Conservation (phyloP, 192 early-diverging fungal genomes). For the Coemansia sp. region DNA sequence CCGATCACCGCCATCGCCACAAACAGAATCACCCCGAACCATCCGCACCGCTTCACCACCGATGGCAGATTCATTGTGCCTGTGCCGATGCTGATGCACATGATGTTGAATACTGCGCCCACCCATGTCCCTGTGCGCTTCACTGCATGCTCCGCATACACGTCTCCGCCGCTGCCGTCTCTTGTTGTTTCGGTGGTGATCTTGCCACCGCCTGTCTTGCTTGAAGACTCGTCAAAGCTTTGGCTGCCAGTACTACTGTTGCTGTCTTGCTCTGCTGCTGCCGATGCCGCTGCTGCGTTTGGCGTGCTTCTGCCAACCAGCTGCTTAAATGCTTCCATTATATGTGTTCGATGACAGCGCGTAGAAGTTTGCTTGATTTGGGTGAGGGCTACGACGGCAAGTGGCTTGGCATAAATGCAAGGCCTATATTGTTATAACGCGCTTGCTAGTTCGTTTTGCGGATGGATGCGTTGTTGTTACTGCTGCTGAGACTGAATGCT, state of each 20-base stretch:
- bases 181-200: background rate
- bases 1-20: conserved; percentile 69
- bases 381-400: too few relatives aligned
- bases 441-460: too few relatives aligned
- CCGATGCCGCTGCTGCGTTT: background rate
- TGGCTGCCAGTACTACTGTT: background rate
- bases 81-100: conserved; percentile 77
- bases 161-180: conserved; percentile 3
- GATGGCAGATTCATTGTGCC: conserved; percentile 81
- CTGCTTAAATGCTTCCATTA: conserved; percentile 3
- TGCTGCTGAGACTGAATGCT: too few relatives aligned
- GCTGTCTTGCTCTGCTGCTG: background rate
- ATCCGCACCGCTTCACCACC: conserved; percentile 71
- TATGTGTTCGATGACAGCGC: too few relatives aligned
- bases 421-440: too few relatives aligned
- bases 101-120: conserved; percentile 63
- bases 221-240: conserved; percentile 9
- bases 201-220: conserved; percentile 6
- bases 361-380: too few relatives aligned
- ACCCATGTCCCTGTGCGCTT: conserved; percentile 57
- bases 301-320: background rate
- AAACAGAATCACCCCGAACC: conserved; percentile 74
- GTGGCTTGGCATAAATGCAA: too few relatives aligned
- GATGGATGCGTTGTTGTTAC: too few relatives aligned
- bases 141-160: conserved; percentile 36